Evolutionary conservation across 768 basidiomycete species (phyloP), one percentile per base, ranked within the genome.

Genomic region (Lactarius deliciosus): DNA sequence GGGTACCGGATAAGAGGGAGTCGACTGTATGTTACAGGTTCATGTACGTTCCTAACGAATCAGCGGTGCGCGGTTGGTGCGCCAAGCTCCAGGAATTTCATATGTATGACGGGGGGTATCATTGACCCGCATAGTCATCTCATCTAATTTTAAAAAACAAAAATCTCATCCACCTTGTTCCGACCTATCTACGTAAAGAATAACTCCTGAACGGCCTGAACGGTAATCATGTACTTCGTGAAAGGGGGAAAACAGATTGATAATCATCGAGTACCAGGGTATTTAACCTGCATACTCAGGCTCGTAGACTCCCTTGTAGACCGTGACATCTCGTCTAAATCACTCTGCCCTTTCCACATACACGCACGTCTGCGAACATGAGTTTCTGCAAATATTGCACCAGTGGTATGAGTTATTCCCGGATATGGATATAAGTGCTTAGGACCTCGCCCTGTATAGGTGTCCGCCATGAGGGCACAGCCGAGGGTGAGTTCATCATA

Each of bases 371-470:
- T 25, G 25, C 54, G 41, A 13, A 0, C 60, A 85, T 85, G 85
- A 81, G 81, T 74, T 76, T 85, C 66, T 85, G 86, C 76, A 76
- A 79, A 65, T 73, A 88, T 70, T 89, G 87, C 65, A 66, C 86
- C 61, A 78, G 78, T 73, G 86, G 87, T 84, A 61, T 40, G 76
- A 64, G 18, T 34, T 30, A 30, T 22, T 57, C 3, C 25, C 36
- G 9, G 47, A 10, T 7, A 18, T 16, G 15, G 16, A 40, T 60
- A 20, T 10, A n/a, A 15, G 5, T 9, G 15, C 41, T 20, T 5
- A 5, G 38, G 13, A 54, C 45, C 5, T 61, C 36, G 7, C 30
- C 36, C 3, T 36, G 36, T 25, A 8, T 40, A 77, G 78, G 76
- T 45, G 75, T 78, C 53, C 74, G 73, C 61, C 77, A 78, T 61